A percentile compares a stretch with the other conserved stretches of the same genome.
These are phyloP conservation scores for Zasmidium citrigriseum DNA, from an alignment of 2,329 filamentous ascomycete genomes.

Conservation along the genomic window DNA sequence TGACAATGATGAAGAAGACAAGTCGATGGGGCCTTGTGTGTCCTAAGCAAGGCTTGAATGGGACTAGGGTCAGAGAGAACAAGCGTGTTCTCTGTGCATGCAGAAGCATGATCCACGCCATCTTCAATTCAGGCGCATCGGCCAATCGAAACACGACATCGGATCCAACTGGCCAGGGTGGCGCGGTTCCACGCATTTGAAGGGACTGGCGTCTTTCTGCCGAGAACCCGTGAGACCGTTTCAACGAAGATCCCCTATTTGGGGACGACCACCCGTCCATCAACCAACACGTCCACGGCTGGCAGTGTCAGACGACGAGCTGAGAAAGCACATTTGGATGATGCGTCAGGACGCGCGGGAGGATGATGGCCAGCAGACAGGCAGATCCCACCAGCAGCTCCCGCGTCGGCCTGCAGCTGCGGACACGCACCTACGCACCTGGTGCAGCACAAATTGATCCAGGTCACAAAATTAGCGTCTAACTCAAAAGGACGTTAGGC, in stretches of 20 bases:
- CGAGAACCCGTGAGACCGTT: conserved; percentile 6
- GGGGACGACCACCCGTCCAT: background rate
- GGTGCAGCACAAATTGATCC: background rate
- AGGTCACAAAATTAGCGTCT: background rate
- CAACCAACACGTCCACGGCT: background rate
- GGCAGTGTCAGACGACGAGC: background rate
- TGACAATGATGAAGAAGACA: conserved; percentile 9
- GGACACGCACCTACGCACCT: background rate
- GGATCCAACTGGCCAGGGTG: background rate
- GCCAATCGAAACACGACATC: background rate
- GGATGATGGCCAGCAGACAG: background rate
- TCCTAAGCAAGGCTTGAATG: background rate
- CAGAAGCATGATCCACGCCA: background rate
- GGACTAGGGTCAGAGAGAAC: background rate
- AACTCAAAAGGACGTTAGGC: background rate
- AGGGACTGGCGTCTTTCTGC: background rate
- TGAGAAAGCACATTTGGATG: background rate
- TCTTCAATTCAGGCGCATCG: background rate
- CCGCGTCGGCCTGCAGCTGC: background rate
- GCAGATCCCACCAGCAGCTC: background rate
- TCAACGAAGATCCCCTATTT: conserved; percentile 3
- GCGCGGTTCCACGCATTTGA: background rate
- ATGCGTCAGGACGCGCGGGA: background rate
- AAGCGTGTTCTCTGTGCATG: background rate
- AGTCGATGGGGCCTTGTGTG: conserved; percentile 1